phyloP scores from a whole-genome alignment of 139 green algal species.

The Picochlorum sp. region DNA sequence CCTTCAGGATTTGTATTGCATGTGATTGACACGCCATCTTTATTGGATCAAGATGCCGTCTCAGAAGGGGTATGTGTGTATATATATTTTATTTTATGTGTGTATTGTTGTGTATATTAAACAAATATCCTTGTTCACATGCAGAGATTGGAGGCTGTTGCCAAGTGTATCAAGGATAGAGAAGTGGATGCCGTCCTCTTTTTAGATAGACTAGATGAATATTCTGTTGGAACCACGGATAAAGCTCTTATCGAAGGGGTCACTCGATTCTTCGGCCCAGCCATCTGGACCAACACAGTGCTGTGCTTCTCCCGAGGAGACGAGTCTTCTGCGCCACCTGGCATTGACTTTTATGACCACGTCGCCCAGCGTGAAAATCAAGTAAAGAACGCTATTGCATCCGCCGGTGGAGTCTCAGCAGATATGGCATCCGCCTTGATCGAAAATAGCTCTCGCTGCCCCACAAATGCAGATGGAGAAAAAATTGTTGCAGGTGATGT shows the following conservation, averaged over 20 bases:
- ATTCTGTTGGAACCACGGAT: slow-evolving; percentile 46
- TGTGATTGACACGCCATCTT: slow-evolving; percentile 65
- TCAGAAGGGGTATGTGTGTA: slow-evolving; percentile 13
- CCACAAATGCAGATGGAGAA: slow-evolving; percentile 51
- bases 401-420: slow-evolving; percentile 3
- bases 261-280: slow-evolving; percentile 31
- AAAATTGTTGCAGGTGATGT: slow-evolving; percentile 39
- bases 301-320: slow-evolving; percentile 49
- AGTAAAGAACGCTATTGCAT: slow-evolving; percentile 21
- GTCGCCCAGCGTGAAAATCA: slow-evolving; percentile 15
- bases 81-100: neutral
- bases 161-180: slow-evolving; percentile 10
- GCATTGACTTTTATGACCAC: slow-evolving; percentile 22
- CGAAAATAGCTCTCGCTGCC: slow-evolving; percentile 57
- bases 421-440: slow-evolving; percentile 41
- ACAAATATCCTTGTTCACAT: neutral
- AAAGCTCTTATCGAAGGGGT: slow-evolving; percentile 33
- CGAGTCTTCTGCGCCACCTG: slow-evolving; percentile 5
- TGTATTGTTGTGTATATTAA: slow-evolving; percentile 1
- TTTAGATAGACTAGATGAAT: slow-evolving; percentile 62
- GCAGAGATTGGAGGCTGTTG: slow-evolving; percentile 23
- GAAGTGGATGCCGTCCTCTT: slow-evolving; percentile 60
- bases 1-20: slow-evolving; percentile 47
- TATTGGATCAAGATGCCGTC: slow-evolving; percentile 55
- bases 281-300: slow-evolving; percentile 52